These are phyloP conservation scores for Pseudomassariella vexata DNA, from an alignment of 2,329 filamentous ascomycete genomes.

Conservation along the genomic window DNA sequence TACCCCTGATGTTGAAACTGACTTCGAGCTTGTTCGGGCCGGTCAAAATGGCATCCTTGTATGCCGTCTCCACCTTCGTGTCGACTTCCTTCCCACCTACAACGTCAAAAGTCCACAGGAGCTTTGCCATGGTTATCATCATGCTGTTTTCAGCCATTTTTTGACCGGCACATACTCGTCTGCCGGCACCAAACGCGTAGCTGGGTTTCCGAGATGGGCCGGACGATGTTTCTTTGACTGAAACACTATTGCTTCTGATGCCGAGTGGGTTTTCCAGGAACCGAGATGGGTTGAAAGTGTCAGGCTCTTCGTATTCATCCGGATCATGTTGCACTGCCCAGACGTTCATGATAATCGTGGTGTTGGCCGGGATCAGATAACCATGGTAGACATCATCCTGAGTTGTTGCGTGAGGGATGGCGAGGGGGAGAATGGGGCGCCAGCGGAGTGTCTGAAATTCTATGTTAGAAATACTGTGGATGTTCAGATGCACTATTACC, in stretches of 20 bases:
- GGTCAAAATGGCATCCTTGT: conserved; percentile 12
- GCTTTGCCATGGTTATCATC: conserved; percentile 29
- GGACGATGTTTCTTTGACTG: not conserved
- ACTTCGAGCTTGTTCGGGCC: conserved; percentile 14
- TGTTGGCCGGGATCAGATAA: conserved; percentile 37
- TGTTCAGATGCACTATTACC: no score
- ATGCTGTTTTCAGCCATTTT: conserved; percentile 42
- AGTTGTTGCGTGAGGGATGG: conserved; percentile 33
- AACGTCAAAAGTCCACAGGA: conserved; percentile 44
- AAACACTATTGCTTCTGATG: conserved; percentile 4
- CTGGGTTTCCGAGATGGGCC: conserved; percentile 10
- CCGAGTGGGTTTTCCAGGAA: conserved; percentile 9
- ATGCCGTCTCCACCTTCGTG: conserved; percentile 17
- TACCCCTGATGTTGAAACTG: conserved; percentile 13
- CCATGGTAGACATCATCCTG: conserved; percentile 38
- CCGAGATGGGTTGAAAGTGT: conserved; percentile 11
- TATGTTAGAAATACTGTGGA: conserved; percentile 31
- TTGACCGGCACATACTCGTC: conserved; percentile 41
- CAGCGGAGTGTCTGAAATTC: conserved; percentile 16
- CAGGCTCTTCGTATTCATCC: conserved; percentile 10
- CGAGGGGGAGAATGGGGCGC: conserved; percentile 11
- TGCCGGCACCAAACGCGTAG: conserved; percentile 41
- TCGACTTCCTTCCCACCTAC: conserved; percentile 14
- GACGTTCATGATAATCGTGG: conserved; percentile 37
- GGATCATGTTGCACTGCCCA: conserved; percentile 23